Evolutionary conservation across 805 yeast species (phyloP), one percentile per base, ranked within the genome.

Genomic region (Ogataea pilisensis): DNA sequence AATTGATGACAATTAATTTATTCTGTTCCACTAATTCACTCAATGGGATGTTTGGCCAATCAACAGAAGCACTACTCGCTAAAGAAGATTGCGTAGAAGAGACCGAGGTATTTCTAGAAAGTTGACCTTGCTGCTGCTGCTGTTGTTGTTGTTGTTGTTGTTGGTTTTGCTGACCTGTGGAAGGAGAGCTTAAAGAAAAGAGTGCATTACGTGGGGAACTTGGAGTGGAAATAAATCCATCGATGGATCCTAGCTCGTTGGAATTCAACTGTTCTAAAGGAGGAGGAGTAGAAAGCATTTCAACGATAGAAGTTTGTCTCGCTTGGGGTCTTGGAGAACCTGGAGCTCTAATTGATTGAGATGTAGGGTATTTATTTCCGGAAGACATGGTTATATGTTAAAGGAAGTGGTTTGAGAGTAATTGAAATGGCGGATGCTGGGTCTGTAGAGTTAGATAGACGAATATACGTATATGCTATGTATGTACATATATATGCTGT

Each of bases 11-110:
- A 36, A 90, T 76, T 51, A 93, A 72, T 59, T 85, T 83, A 49
- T 84, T 89, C 33, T 75, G 70, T 62, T 87, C 95, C 31, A 89
- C 82, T 51, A 93, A 71, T 50, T 86, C 93, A 12, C 74, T 62
- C 46, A 93, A 69, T 31, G 73, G 76, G 18, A 86, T 76, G 46
- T 82, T 84, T 54, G 77, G 77, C 95, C 96, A 87, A 50, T 84
- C 87, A 27, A 54, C 48, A 11, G 61, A 47, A 12, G 57, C 50
- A 33, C 57, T 66, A 19, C 43, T 39, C 52, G 58, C 33, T 57
- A 49, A 37, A 53, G 50, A 48, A 1, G 57, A 55, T 14, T 41
- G 37, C 4, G 58, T 48, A 2, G 72, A 63, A 26, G 61, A 70
- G 61, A 53, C 49, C 38, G 56, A 65, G 8, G 70, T 60, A 36